phyloP scores from a whole-genome alignment of 192 early-diverging fungal species.

The Entomortierella lignicola region DNA sequence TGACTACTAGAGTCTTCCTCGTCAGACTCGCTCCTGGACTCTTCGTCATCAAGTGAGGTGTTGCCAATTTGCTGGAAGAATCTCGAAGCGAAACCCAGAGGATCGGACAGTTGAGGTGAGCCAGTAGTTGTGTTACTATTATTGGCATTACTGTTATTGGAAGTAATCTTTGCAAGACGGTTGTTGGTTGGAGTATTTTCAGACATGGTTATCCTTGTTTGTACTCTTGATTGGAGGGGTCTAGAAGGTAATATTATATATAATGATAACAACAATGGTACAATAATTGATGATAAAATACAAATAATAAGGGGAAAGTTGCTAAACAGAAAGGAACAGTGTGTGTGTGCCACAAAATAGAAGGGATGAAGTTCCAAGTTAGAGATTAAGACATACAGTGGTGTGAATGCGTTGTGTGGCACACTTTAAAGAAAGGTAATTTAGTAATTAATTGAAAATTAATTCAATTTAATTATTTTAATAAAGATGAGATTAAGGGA shows the following conservation, averaged over 20 bases:
- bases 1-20: background rate
- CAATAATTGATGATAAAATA: no score
- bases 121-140: conserved; percentile 3
- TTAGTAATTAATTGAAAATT: no score
- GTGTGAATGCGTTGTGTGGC: no score
- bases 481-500: no score
- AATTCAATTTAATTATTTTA: no score
- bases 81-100: conserved; percentile 45
- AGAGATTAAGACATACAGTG: no score
- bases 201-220: conserved; percentile 6
- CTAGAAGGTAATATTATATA: background rate
- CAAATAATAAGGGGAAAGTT: background rate
- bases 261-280: background rate
- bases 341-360: no score
- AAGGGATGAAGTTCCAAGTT: no score
- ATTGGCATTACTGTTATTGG: background rate
- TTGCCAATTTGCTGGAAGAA: conserved; percentile 52
- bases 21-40: conserved; percentile 14
- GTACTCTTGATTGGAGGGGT: no score
- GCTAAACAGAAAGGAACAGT: no score
- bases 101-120: conserved; percentile 32
- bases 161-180: background rate
- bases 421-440: no score
- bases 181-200: background rate
- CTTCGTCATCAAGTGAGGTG: conserved; percentile 29